A percentile compares a stretch with the other conserved stretches of the same genome.
Conservation (phyloP, 2,329 filamentous ascomycete species). For the Diatrype stigma region DNA sequence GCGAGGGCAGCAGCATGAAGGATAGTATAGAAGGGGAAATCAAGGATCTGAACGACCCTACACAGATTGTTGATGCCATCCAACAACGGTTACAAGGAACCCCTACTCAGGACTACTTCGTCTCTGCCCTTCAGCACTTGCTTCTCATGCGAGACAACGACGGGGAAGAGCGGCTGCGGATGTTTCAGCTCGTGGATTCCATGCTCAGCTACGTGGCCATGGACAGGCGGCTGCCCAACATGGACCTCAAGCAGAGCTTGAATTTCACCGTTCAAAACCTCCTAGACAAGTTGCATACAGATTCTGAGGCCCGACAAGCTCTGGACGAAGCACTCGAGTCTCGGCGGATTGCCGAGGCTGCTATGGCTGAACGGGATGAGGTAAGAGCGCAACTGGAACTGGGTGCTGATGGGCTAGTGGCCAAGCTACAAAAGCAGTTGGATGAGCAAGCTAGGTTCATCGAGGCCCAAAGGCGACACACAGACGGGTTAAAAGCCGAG, state of each 20-base stretch:
- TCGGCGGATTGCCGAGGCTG: conserved; percentile 88
- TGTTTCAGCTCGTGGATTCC: conserved; percentile 98
- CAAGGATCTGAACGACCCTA: conserved; percentile 87
- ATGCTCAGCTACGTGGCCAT: conserved; percentile 99
- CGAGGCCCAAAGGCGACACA: conserved; percentile 80
- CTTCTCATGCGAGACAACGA: conserved; percentile 89
- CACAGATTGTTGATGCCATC: conserved; percentile 92
- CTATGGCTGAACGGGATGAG: conserved; percentile 94
- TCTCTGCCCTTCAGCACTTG: conserved; percentile 92
- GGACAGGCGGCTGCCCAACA: conserved; percentile 90
- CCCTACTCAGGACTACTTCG: conserved; percentile 89
- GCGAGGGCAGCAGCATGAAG: conserved; percentile 84
- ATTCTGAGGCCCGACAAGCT: conserved; percentile 88
- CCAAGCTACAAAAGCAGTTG: conserved; percentile 88
- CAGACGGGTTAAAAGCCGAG: conserved; percentile 84
- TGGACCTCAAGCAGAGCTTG: conserved; percentile 95
- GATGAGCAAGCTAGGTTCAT: conserved; percentile 90
- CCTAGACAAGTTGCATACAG: conserved; percentile 92
- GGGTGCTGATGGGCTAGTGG: conserved; percentile 88
- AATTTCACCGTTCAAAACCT: conserved; percentile 97
- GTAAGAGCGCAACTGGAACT: conserved; percentile 84
- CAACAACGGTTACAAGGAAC: conserved; percentile 77
- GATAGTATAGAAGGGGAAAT: conserved; percentile 81
- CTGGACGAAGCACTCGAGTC: conserved; percentile 88
- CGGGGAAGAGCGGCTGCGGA: conserved; percentile 83